Evolutionary conservation across 345 rosid species (phyloP).

Genomic region (Camelina hispida): DNA sequence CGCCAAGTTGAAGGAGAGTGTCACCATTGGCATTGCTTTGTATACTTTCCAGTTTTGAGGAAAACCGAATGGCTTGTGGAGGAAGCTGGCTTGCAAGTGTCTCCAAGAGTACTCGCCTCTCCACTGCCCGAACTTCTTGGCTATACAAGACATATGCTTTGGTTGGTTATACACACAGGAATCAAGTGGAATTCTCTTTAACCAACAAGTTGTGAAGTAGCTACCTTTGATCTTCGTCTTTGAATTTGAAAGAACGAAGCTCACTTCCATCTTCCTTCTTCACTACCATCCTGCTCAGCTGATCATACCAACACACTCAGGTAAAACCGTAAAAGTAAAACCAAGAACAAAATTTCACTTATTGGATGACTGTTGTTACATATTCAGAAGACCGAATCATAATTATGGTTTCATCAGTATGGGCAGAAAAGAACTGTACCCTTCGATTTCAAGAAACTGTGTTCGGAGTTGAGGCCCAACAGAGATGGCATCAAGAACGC

Average conservation of each 20-base stretch:
- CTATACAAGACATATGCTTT: conserved; percentile 46
- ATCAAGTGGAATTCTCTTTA: background rate
- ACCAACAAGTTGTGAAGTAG: conserved; percentile 20
- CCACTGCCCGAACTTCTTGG: conserved; percentile 96
- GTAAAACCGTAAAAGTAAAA: conserved; percentile 6
- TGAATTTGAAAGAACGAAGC: conserved; percentile 83
- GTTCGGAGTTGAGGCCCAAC: conserved; percentile 74
- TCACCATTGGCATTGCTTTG: conserved; percentile 50
- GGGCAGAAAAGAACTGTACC: conserved; percentile 51
- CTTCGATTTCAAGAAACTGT: conserved; percentile 83
- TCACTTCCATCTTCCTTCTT: conserved; percentile 83
- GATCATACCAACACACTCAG: conserved; percentile 64
- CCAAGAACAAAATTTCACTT: conserved; percentile 8
- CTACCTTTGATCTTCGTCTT: conserved; percentile 88
- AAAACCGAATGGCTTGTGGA: conserved; percentile 63
- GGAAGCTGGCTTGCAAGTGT: conserved; percentile 79
- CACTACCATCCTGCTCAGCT: conserved; percentile 91
- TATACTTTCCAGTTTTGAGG: conserved; percentile 66
- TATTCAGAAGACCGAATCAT: background rate
- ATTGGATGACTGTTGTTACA: background rate
- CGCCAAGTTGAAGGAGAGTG: conserved; percentile 60
- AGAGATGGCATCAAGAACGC: conserved; percentile 84
- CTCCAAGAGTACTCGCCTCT: conserved; percentile 80
- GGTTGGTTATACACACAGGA: background rate
- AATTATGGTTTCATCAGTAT: background rate